phyloP scores from a whole-genome alignment of 2,329 filamentous ascomycete genomes.

The Neofusicoccum parvum region DNA sequence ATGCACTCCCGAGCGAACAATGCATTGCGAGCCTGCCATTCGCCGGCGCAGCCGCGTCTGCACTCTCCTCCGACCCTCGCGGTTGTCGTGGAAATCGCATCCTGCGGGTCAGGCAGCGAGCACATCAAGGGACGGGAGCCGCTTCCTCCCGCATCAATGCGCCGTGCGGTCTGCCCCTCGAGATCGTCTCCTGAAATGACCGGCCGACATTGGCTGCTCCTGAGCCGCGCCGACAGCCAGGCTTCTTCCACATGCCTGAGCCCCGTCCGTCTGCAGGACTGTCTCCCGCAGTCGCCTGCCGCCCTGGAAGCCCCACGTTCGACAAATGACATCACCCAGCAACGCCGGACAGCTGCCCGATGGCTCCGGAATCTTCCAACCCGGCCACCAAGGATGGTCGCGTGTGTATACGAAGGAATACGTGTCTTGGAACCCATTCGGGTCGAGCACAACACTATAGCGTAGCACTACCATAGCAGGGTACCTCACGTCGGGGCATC shows the following conservation, averaged over 20 bases:
- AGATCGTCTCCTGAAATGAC: conserved; percentile 2
- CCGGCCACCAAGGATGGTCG: not conserved
- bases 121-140: not conserved
- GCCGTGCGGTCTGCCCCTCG: not conserved
- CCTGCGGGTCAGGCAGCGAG: too few species aligned
- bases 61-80: too few species aligned
- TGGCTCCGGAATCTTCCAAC: not conserved
- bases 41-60: not conserved
- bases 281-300: not conserved
- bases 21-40: not conserved
- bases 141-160: not conserved
- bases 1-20: too few species aligned
- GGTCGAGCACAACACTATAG: too few species aligned
- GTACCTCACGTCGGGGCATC: too few species aligned
- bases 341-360: conserved; percentile 2
- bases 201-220: not conserved
- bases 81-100: too few species aligned
- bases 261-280: not conserved
- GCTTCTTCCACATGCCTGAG: not conserved
- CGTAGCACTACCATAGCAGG: too few species aligned
- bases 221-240: not conserved
- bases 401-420: too few species aligned
- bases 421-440: too few species aligned
- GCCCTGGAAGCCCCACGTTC: conserved; percentile 1
- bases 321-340: conserved; percentile 8